Evolutionary conservation across 345 rosid species (phyloP).

Genomic region (Raphanus raphanistrum): DNA sequence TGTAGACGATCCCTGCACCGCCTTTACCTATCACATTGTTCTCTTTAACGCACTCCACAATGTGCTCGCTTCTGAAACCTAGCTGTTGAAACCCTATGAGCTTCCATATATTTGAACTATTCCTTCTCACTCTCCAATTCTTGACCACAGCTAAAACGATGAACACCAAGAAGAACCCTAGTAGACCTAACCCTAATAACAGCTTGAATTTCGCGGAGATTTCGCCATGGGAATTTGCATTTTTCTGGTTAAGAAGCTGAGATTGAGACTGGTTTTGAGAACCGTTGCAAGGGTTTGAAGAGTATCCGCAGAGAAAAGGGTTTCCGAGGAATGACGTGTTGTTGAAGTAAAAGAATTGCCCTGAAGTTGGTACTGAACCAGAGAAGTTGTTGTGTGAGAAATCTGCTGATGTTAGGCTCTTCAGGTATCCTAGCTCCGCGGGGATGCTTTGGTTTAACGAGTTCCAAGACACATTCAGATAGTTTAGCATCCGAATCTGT

Average conservation of each 20-base stretch:
- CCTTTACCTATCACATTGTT: conserved; percentile 87
- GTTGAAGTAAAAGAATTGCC: conserved; percentile 75
- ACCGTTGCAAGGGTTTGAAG: conserved; percentile 60
- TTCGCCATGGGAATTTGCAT: conserved; percentile 29
- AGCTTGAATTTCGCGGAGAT: conserved; percentile 66
- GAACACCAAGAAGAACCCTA: conserved; percentile 68
- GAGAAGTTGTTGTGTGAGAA: conserved; percentile 86
- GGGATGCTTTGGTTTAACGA: conserved; percentile 63
- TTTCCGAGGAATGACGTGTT: conserved; percentile 80
- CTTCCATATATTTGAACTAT: conserved; percentile 65
- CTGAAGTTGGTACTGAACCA: conserved; percentile 73
- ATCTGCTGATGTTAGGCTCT: conserved; percentile 77
- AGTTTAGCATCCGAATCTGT: conserved; percentile 61
- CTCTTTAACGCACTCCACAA: conserved; percentile 87
- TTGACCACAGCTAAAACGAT: conserved; percentile 65
- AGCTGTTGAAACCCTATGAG: conserved; percentile 79
- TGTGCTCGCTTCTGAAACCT: conserved; percentile 66
- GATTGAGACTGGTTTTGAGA: conserved; percentile 38
- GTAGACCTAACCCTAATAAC: conserved; percentile 67
- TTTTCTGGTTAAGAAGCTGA: conserved; percentile 34
- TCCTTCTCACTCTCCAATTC: conserved; percentile 45
- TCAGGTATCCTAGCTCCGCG: conserved; percentile 61
- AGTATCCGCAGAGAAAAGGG: conserved; percentile 78
- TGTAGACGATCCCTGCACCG: conserved; percentile 88
- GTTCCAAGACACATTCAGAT: conserved; percentile 82